Evolutionary conservation across 306 rosid species (phyloP).

Genomic region (Quercus berberidifolia): DNA sequence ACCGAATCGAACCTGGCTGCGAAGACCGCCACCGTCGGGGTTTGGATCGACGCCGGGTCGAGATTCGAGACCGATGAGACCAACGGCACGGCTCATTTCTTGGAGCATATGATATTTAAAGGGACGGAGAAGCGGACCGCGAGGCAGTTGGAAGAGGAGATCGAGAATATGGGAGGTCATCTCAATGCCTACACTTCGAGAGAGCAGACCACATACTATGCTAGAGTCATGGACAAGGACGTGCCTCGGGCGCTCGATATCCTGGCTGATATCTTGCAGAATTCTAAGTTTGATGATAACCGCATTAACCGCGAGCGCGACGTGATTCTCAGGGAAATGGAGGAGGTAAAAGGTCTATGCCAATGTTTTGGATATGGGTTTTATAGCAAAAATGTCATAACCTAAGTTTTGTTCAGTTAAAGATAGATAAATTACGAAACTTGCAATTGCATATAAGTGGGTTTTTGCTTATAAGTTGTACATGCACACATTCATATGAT

Average conservation of each 20-base stretch:
- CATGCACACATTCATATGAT: too few species aligned
- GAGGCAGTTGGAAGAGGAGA: conserved; percentile 72
- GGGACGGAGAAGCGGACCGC: conserved; percentile 84
- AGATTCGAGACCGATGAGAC: conserved; percentile 90
- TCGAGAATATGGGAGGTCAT: conserved; percentile 98
- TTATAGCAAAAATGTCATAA: too few species aligned
- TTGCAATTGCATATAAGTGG: too few species aligned
- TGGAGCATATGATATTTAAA: conserved; percentile 96
- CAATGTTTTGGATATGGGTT: too few species aligned
- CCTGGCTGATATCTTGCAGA: conserved; percentile 84
- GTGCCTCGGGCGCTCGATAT: conserved; percentile 74
- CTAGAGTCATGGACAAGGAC: conserved; percentile 61
- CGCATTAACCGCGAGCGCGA: conserved; percentile 77
- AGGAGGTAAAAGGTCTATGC: conserved; percentile 50
- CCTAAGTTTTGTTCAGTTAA: too few species aligned
- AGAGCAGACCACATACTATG: conserved; percentile 90
- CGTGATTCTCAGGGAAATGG: conserved; percentile 91
- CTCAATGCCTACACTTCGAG: conserved; percentile 87
- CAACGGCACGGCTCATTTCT: conserved; percentile 84
- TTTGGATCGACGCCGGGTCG: conserved; percentile 95
- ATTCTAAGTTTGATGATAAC: conserved; percentile 65
- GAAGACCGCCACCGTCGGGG: conserved; percentile 82
- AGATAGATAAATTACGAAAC: too few species aligned
- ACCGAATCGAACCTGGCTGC: conserved; percentile 70
- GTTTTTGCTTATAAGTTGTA: too few species aligned